Conservation (phyloP, 768 basidiomycete species). For the Agaricus bisporus region DNA sequence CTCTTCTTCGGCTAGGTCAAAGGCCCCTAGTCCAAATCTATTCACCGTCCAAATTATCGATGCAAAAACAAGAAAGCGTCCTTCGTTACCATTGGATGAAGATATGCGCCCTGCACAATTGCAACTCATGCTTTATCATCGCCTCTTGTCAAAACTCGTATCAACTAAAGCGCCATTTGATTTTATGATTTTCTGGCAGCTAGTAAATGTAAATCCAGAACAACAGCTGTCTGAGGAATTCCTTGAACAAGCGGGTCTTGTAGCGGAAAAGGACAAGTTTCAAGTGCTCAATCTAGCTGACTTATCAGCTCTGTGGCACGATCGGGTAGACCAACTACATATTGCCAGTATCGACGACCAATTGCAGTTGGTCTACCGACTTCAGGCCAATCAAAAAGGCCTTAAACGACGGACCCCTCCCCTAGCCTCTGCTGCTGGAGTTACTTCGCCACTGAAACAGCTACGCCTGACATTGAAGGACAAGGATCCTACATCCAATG, state of each 20-base stretch:
- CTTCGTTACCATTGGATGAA: slow-evolving; percentile 46
- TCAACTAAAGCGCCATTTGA: slow-evolving; percentile 38
- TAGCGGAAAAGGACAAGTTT: slow-evolving; percentile 16
- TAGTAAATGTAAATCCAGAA: slow-evolving; percentile 35
- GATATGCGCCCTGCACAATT: slow-evolving; percentile 56
- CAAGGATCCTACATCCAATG: not conserved
- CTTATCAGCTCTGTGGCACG: slow-evolving; percentile 26
- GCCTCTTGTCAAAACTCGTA: slow-evolving; percentile 51
- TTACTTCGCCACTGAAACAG: not conserved
- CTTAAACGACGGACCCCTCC: slow-evolving; percentile 14
- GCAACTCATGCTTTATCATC: slow-evolving; percentile 76
- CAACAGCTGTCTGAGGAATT: slow-evolving; percentile 46
- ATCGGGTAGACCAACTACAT: slow-evolving; percentile 21
- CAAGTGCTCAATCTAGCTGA: slow-evolving; percentile 31
- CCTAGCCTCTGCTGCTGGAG: not conserved
- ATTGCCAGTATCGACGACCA: slow-evolving; percentile 30
- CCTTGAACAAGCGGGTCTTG: slow-evolving; percentile 33
- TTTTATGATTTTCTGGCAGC: slow-evolving; percentile 48
- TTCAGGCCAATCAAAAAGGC: slow-evolving; percentile 18
- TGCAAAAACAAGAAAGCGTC: slow-evolving; percentile 58
- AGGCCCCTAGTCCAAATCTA: not conserved
- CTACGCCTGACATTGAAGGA: not conserved
- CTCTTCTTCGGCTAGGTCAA: not conserved
- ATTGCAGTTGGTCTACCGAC: slow-evolving; percentile 49
- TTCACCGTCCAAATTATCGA: slow-evolving; percentile 47